phyloP scores from a whole-genome alignment of 768 basidiomycete species.

The Lentinula lateritia region DNA sequence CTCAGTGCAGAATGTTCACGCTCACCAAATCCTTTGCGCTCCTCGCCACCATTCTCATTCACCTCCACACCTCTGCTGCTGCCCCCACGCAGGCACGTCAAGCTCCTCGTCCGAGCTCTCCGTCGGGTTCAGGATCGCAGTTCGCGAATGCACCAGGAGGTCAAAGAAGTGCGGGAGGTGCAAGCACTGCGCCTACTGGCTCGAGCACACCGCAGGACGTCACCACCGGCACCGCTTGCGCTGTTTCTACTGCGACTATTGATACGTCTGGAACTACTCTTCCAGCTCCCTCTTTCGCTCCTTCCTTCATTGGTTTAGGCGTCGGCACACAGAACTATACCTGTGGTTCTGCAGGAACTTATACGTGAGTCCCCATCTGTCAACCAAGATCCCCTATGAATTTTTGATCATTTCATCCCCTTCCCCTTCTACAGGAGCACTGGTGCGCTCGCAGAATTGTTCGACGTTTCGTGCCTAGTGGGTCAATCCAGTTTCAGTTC shows the following conservation, averaged over 20 bases:
- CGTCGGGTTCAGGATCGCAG: not conserved
- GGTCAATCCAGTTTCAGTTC: conserved; percentile 21
- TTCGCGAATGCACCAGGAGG: not conserved
- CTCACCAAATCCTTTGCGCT: not conserved
- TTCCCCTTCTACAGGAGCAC: conserved; percentile 25
- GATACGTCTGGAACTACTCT: conserved; percentile 23
- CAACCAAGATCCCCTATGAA: not conserved
- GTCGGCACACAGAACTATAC: conserved; percentile 54
- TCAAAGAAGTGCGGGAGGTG: not conserved
- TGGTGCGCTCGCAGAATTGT: conserved; percentile 48
- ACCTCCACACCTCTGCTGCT: not conserved
- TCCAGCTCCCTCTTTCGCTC: conserved; percentile 25
- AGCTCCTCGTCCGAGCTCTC: not conserved
- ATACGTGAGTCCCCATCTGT: conserved; percentile 29
- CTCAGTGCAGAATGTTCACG: not conserved
- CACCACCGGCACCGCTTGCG: not conserved
- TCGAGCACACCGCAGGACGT: conserved; percentile 12
- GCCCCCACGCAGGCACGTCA: not conserved
- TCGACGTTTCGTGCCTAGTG: conserved; percentile 48
- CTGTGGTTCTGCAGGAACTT: conserved; percentile 37
- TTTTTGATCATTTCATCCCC: not conserved
- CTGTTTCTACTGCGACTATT: conserved; percentile 17
- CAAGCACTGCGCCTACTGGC: not conserved
- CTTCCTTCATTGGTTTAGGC: conserved; percentile 39
- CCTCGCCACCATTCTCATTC: not conserved